These are phyloP conservation scores for Kwoniella heveanensis DNA, from an alignment of 768 basidiomycete genomes.

Conservation along the genomic window DNA sequence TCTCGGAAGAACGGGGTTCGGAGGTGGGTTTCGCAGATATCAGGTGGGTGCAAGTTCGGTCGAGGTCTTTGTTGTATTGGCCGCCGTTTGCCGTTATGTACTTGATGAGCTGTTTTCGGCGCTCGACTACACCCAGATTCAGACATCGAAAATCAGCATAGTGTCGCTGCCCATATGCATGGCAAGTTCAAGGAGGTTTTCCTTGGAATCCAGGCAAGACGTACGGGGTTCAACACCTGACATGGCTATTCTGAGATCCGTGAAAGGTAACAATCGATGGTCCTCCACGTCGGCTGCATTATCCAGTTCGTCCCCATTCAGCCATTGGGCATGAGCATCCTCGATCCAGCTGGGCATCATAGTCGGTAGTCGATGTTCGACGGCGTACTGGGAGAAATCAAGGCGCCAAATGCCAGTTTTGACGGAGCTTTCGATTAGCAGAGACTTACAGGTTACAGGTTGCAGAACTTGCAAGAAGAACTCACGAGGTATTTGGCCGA, in stretches of 20 bases:
- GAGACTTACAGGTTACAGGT: too few species aligned
- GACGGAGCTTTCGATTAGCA: too few species aligned
- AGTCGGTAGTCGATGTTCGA: slow-evolving; percentile 78
- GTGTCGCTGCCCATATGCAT: too few species aligned
- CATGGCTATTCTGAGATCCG: slow-evolving; percentile 68
- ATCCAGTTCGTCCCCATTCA: slow-evolving; percentile 77
- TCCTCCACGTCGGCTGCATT: slow-evolving; percentile 62
- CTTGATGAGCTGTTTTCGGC: slow-evolving; percentile 68
- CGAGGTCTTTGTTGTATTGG: slow-evolving; percentile 70
- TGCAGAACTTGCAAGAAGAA: slow-evolving; percentile 11
- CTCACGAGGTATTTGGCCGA: slow-evolving; percentile 79
- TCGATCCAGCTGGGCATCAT: slow-evolving; percentile 75
- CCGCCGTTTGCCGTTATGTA: slow-evolving; percentile 68
- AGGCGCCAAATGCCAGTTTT: too few species aligned
- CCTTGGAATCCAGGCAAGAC: slow-evolving; percentile 18
- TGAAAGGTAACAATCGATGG: slow-evolving; percentile 74
- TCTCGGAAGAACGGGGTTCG: slow-evolving; percentile 61
- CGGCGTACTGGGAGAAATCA: slow-evolving; percentile 68
- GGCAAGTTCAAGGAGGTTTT: not conserved
- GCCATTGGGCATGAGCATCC: slow-evolving; percentile 72
- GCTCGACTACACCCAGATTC: slow-evolving; percentile 52
- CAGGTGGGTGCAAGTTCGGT: slow-evolving; percentile 81
- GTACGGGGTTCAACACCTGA: slow-evolving; percentile 70
- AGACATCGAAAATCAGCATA: too few species aligned
- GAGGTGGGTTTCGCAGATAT: slow-evolving; percentile 65